Evolutionary conservation across 768 basidiomycete species (phyloP).

Genomic region (Agrocybe chaxingu): DNA sequence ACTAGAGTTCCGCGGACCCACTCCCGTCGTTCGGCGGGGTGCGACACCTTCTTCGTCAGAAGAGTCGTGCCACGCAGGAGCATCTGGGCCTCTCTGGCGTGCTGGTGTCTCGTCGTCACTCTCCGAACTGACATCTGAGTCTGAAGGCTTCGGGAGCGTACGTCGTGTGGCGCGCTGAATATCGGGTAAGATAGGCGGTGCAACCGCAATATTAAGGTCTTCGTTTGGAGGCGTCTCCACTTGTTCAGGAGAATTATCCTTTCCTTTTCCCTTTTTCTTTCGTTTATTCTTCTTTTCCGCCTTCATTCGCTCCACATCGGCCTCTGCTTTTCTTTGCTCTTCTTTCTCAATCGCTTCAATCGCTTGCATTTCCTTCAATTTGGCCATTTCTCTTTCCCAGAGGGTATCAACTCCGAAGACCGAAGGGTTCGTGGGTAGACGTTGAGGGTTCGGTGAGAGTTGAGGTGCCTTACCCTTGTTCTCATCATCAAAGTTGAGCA

Average conservation of each 20-base stretch:
- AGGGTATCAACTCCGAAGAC: constrained; percentile 93
- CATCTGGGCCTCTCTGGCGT: constrained; percentile 11
- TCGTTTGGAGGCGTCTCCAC: constrained; percentile 13
- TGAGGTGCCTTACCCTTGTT: constrained; percentile 31
- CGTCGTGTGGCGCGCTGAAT: constrained; percentile 36
- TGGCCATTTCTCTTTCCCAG: constrained; percentile 87
- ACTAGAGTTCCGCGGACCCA: constrained; percentile 49
- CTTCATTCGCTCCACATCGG: constrained; percentile 42
- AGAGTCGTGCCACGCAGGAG: constrained; percentile 44
- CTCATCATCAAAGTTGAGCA: constrained; percentile 64
- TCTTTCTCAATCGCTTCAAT: constrained; percentile 59
- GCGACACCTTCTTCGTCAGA: constrained; percentile 63
- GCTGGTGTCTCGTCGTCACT: constrained; percentile 30
- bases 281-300: constrained; percentile 46
- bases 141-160: constrained; percentile 34
- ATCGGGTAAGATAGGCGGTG: constrained; percentile 39
- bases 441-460: constrained; percentile 18
- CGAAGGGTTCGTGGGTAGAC: constrained; percentile 47
- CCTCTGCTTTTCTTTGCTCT: constrained; percentile 42
- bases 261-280: constrained; percentile 39
- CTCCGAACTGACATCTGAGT: constrained; percentile 50
- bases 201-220: constrained; percentile 16
- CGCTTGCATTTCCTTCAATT: constrained; percentile 74
- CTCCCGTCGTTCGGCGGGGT: constrained; percentile 55
- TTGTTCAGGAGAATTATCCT: constrained; percentile 10